Base-by-base conservation (phyloP, 2,329 filamentous ascomycete genomes). In the Calonectria crousiana region DNA sequence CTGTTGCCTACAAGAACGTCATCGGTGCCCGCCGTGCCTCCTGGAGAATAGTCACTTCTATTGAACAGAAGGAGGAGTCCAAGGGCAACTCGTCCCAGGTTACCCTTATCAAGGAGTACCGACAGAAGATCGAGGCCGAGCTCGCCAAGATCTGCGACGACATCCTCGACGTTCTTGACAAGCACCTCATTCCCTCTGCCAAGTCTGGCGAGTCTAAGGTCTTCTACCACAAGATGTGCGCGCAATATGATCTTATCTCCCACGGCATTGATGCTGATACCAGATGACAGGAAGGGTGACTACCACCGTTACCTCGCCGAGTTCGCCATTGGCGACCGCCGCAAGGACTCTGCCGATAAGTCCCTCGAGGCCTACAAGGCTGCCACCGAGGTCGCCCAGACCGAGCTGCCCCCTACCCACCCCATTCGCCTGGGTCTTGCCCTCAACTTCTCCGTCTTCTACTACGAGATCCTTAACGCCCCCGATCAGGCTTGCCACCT, bases 161-260 rank as follows among this genome's bases (percentile, higher is more conserved):
- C 90, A 95, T 98, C 81, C 94, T 98, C 82, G 94, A 98, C 83
- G 96, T 98, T 82, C 91, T 98, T 79, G 96, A 98, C 86, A 90
- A 98, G 84, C 93, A 93, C 85, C 91, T 98, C 84, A 98, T 98
- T 85, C 96, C 96, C 87, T 96, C 97, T 88, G 96, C 96, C 85
- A 94, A 96, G 88, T 94, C 95, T 81, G 96, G 96, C 89, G 96
- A 98, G 92, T 98, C 95, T 87, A 98, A 98, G 93, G 96, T 98
- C 86, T 98, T 98, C 89, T 98, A 98, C 91, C 96, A 98, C 94
- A 98, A 98, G 93, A 98, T 98, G 96, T 98, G 89, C 83, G 95
- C 73, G 60, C 56, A 53, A 75, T 73, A 67, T 69, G 34, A 14
- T 41, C 32, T 67, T 36, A 58, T 44, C 32, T 68, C 53, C 9